Evolutionary conservation across 768 basidiomycete species (phyloP).

Genomic region (Amanita polypyramis): DNA sequence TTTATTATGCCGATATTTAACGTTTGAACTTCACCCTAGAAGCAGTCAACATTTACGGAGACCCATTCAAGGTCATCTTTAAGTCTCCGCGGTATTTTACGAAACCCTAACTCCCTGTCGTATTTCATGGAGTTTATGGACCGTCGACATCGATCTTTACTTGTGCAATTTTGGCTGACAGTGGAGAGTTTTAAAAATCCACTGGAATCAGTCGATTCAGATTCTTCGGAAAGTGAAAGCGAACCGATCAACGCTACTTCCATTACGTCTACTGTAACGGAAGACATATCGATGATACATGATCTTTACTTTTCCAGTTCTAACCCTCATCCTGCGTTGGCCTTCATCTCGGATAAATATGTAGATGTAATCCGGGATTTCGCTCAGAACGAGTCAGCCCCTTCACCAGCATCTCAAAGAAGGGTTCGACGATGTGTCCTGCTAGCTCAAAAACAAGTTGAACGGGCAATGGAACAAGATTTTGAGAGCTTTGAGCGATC

Average conservation of each 20-base stretch:
- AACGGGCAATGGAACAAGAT: constrained; percentile 84
- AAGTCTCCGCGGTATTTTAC: constrained; percentile 67
- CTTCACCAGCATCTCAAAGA: constrained; percentile 32
- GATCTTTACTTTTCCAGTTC: constrained; percentile 72
- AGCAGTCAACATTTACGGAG: constrained; percentile 32
- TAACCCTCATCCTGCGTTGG: constrained; percentile 46
- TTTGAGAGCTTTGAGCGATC: constrained; percentile 83
- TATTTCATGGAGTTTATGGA: constrained; percentile 99
- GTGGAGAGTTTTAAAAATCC: constrained; percentile 98
- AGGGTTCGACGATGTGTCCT: constrained; percentile 73
- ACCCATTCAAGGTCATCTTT: constrained; percentile 35
- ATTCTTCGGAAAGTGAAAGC: constrained; percentile 50
- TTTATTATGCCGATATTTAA: not conserved
- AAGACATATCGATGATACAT: constrained; percentile 86
- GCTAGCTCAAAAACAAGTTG: constrained; percentile 75
- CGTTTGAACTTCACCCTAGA: constrained; percentile 16
- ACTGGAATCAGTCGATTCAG: constrained; percentile 71
- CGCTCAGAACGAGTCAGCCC: constrained; percentile 36
- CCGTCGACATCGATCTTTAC: constrained; percentile 67
- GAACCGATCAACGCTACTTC: constrained; percentile 44
- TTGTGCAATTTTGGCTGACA: constrained; percentile 96
- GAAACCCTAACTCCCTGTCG: constrained; percentile 82
- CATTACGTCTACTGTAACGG: constrained; percentile 53
- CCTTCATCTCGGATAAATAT: constrained; percentile 60
- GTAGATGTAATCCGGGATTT: constrained; percentile 62